These are phyloP conservation scores for Avena insularis DNA, from an alignment of 176 grass and related monocot genomes.

Conservation along the genomic window DNA sequence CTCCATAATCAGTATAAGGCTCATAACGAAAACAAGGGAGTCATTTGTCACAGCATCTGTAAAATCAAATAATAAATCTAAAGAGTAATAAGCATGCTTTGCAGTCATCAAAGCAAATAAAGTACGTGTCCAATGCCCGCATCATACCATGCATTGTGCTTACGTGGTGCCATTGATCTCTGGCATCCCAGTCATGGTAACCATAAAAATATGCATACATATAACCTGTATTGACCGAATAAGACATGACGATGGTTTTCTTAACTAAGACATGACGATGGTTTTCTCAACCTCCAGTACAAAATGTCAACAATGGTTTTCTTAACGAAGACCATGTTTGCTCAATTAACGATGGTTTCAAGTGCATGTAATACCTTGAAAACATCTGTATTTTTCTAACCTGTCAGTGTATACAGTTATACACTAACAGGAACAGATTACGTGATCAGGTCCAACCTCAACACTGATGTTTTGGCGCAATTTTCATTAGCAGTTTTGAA, in stretches of 20 bases:
- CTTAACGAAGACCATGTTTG: not conserved
- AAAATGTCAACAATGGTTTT: too few species aligned
- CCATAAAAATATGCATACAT: too few species aligned
- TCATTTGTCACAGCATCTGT: not conserved
- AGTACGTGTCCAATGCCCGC: too few species aligned
- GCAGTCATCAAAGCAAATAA: not conserved
- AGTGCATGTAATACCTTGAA: not conserved
- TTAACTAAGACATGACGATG: too few species aligned
- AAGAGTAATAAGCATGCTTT: not conserved
- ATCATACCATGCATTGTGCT: too few species aligned
- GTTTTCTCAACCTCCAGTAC: too few species aligned
- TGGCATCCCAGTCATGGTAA: too few species aligned
- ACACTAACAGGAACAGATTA: too few species aligned
- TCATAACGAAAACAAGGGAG: not conserved
- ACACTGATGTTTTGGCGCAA: not conserved
- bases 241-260: too few species aligned
- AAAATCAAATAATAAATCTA: not conserved
- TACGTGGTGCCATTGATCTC: too few species aligned
- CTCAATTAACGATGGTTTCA: not conserved
- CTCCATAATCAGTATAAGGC: slow-evolving; percentile 15
- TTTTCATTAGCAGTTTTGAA: not conserved
- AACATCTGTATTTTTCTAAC: not conserved
- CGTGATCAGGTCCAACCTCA: too few species aligned
- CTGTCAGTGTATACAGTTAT: not conserved
- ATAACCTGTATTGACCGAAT: too few species aligned